phyloP scores from a whole-genome alignment of 2,329 filamentous ascomycete genomes.

The Capronia epimyces region DNA sequence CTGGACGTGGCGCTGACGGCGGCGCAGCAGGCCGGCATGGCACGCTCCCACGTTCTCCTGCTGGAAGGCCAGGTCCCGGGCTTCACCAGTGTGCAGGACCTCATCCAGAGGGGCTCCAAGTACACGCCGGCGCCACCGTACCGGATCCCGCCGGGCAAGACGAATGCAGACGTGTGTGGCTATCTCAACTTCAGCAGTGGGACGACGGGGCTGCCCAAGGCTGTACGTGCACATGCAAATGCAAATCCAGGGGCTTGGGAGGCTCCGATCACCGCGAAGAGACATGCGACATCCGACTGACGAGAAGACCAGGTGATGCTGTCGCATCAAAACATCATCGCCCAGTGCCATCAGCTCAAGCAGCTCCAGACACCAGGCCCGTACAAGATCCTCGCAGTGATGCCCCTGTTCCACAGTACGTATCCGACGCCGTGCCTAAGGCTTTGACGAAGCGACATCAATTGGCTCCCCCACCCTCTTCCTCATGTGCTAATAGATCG shows the following conservation, averaged over 20 bases:
- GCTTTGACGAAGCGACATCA: not conserved
- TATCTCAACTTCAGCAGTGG: conserved; percentile 67
- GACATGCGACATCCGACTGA: too few species aligned
- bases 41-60: conserved; percentile 49
- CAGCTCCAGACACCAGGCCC: conserved; percentile 38
- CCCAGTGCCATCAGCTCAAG: conserved; percentile 57
- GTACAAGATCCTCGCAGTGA: conserved; percentile 51
- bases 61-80: conserved; percentile 50
- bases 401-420: conserved; percentile 55
- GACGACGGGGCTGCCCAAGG: conserved; percentile 77
- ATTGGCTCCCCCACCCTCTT: not conserved
- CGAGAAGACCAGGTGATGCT: conserved; percentile 50
- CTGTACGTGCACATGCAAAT: conserved; percentile 55
- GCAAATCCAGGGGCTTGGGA: too few species aligned
- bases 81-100: conserved; percentile 40
- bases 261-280: too few species aligned
- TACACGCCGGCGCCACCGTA: conserved; percentile 36
- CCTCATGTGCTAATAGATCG: not conserved
- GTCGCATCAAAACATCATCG: conserved; percentile 51
- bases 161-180: conserved; percentile 42
- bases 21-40: conserved; percentile 51
- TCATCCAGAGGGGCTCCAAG: conserved; percentile 32
- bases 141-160: conserved; percentile 48
- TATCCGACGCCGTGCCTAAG: not conserved
- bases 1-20: conserved; percentile 52